A percentile compares a stretch with the other conserved stretches of the same genome.
These are phyloP conservation scores for Cystobasidium ongulense DNA, from an alignment of 768 basidiomycete genomes.

Conservation along the genomic window DNA sequence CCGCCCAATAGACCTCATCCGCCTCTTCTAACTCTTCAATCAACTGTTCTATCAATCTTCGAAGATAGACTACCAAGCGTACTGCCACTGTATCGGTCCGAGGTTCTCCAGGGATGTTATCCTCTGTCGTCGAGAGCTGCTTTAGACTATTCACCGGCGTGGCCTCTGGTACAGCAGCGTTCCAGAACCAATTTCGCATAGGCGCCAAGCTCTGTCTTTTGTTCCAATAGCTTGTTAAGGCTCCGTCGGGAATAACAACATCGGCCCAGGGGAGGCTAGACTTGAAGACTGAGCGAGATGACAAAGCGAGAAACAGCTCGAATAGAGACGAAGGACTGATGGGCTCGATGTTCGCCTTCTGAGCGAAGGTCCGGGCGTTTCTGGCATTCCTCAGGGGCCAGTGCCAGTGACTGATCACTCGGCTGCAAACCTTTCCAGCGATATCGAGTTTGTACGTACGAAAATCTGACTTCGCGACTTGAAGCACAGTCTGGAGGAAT, in stretches of 20 bases:
- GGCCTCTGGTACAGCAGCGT: slow-evolving; percentile 51
- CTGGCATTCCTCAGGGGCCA: slow-evolving; percentile 43
- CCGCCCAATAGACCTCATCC: slow-evolving; percentile 28
- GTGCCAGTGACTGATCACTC: slow-evolving; percentile 69
- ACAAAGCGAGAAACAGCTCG: slow-evolving; percentile 12
- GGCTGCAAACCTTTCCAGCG: slow-evolving; percentile 74
- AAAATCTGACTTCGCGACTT: slow-evolving; percentile 68
- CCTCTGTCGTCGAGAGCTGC: not conserved
- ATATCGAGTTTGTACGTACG: slow-evolving; percentile 72
- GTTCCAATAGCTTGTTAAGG: slow-evolving; percentile 27
- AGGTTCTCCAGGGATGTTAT: not conserved
- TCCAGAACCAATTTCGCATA: slow-evolving; percentile 43
- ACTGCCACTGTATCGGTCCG: slow-evolving; percentile 33
- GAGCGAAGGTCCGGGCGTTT: not conserved
- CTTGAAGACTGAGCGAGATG: not conserved
- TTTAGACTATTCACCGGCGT: not conserved
- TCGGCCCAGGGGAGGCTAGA: not conserved
- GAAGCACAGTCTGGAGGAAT: slow-evolving; percentile 64
- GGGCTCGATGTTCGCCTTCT: not conserved
- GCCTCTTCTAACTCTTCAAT: not conserved
- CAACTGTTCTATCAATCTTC: slow-evolving; percentile 17
- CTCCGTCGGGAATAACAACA: slow-evolving; percentile 26
- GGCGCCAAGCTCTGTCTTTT: slow-evolving; percentile 55
- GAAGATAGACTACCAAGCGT: slow-evolving; percentile 49
- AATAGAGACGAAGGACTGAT: slow-evolving; percentile 8